Evolutionary conservation across 2,329 filamentous ascomycete species (phyloP), one percentile per base, ranked within the genome.

Genomic region (Cadophora sp.): DNA sequence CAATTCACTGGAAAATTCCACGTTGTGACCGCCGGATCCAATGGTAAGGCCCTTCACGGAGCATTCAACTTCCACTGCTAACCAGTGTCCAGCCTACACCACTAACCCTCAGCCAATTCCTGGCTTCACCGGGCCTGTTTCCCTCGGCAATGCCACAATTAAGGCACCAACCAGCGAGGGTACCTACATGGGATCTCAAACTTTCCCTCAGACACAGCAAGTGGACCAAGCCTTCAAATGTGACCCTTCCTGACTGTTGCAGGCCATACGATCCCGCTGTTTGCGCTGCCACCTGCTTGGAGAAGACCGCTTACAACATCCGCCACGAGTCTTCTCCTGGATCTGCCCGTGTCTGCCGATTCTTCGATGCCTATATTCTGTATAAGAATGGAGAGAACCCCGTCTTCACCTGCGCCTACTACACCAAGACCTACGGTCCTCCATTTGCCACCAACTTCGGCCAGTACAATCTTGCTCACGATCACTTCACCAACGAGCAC

Each of bases 11-110:
- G 66, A 47, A 36, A 70, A n/a, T 76, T 82, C 78, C 71, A 77
- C 13, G 77, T 82, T 41, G 76, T 80, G 55, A 79, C 81, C 51
- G 77, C 80, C 20, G 81, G 79, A 3, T 81, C 78, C 39, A 82
- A 82, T 67, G 48, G 48, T 51, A 27, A 51, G 48, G 11, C 24
- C 27, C 24, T 7, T 30, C 13, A 24, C 22, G 11, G 13, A 27
- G 5, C 4, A 27, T 24, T 51, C 4, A 1, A 27, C 7, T 4
- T 27, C 13, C 48, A 27, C 4, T 30, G 3, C 22, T 51, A 18
- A 51, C 13, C 18, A 27, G 5, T 30, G 4, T 18, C 3, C 14
- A 51, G 80, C 79, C 6, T 79, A 80, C 69, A 74, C 74, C 65
- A 75, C 60, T 9, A 11, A 65, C 62, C 36, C 22, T 56, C 75